phyloP scores from a whole-genome alignment of 352 stramenopile genomes.

The Chrysophaeum taylorii region DNA sequence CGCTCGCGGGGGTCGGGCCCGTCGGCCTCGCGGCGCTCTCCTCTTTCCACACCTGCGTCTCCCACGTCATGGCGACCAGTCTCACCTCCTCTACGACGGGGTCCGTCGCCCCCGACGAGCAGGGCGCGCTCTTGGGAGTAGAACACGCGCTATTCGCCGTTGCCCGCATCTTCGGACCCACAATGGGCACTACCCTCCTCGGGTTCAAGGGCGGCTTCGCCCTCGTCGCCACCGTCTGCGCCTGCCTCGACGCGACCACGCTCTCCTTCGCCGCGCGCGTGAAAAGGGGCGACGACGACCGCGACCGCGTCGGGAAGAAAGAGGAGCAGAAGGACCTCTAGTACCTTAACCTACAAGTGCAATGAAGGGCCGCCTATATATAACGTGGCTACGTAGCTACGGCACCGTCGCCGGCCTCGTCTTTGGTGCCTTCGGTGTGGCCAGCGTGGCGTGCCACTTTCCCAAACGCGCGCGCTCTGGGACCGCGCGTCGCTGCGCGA shows the following conservation, averaged over 20 bases:
- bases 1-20: not conserved
- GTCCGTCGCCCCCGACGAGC: constrained; percentile 30
- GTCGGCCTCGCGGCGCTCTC: constrained; percentile 18
- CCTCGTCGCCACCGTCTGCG: constrained; percentile 6
- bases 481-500: too few relatives aligned
- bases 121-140: constrained; percentile 43
- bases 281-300: too few relatives aligned
- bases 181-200: constrained; percentile 33
- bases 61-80: constrained; percentile 38
- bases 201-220: not conserved
- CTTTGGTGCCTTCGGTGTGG: too few relatives aligned
- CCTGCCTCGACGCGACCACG: not conserved
- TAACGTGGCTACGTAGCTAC: too few relatives aligned
- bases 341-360: too few relatives aligned
- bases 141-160: constrained; percentile 49
- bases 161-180: constrained; percentile 39
- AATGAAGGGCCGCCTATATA: too few relatives aligned
- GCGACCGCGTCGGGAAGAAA: too few relatives aligned
- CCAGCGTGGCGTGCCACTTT: too few relatives aligned
- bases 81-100: constrained; percentile 45
- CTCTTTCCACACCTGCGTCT: constrained; percentile 31
- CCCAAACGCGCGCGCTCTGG: too few relatives aligned
- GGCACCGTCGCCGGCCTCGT: too few relatives aligned
- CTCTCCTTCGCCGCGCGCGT: not conserved
- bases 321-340: too few relatives aligned